Conservation (phyloP, 768 basidiomycete species). For the Cystobasidium tubakii region DNA sequence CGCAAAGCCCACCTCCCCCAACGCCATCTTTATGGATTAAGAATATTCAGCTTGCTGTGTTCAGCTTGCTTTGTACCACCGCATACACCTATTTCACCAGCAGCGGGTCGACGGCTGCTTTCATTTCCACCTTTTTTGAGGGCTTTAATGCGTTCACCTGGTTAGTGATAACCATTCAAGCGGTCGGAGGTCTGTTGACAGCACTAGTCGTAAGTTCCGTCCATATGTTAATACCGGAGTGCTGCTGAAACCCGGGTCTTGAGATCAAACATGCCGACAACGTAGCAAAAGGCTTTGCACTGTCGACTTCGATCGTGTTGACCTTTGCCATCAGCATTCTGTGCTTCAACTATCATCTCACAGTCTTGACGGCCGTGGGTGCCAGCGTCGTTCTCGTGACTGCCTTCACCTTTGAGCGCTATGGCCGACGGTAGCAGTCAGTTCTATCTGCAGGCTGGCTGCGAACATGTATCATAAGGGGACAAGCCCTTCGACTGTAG, state of each 20-base stretch:
- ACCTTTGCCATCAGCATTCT: constrained; percentile 83
- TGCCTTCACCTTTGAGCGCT: constrained; percentile 37
- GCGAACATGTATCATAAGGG: too few relatives aligned
- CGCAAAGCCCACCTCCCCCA: background rate
- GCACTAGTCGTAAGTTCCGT: constrained; percentile 17
- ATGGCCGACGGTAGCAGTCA: background rate
- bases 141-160: constrained; percentile 85
- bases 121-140: constrained; percentile 53
- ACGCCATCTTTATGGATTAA: constrained; percentile 87
- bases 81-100: constrained; percentile 32
- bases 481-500: too few relatives aligned
- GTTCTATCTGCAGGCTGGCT: background rate
- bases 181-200: constrained; percentile 69
- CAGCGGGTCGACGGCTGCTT: background rate
- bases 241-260: background rate
- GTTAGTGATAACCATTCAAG: constrained; percentile 81
- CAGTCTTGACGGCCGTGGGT: constrained; percentile 36
- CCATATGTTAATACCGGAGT: background rate
- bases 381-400: constrained; percentile 35
- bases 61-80: constrained; percentile 61
- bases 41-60: constrained; percentile 87
- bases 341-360: constrained; percentile 66
- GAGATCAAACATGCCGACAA: constrained; percentile 59
- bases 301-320: constrained; percentile 81
- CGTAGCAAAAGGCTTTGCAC: constrained; percentile 61